These are phyloP conservation scores for Metschnikowia rubicola DNA, from an alignment of 805 yeast genomes.

Conservation along the genomic window DNA sequence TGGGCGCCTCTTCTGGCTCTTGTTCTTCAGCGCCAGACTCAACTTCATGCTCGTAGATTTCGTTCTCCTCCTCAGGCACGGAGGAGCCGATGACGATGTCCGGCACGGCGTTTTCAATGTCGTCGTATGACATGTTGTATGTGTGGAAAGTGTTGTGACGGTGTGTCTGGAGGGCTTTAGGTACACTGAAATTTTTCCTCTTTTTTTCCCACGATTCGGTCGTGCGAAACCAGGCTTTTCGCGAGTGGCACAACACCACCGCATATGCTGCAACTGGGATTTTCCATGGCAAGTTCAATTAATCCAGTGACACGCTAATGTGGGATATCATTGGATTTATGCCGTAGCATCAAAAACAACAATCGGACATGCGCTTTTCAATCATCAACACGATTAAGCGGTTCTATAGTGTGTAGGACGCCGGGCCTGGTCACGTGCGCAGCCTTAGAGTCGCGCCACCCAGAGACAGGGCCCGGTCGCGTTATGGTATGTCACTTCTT, in stretches of 20 bases:
- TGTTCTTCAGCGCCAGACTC: constrained; percentile 46
- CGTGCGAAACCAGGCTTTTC: constrained; percentile 3
- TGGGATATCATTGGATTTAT: too few relatives aligned
- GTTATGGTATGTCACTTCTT: too few relatives aligned
- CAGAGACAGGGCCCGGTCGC: too few relatives aligned
- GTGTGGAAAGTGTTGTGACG: constrained; percentile 9
- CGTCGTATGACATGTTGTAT: constrained; percentile 59
- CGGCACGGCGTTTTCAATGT: constrained; percentile 82
- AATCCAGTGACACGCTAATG: too few relatives aligned
- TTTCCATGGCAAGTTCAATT: too few relatives aligned
- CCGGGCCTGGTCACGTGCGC: too few relatives aligned
- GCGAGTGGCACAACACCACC: background rate
- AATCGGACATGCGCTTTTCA: too few relatives aligned
- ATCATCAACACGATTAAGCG: too few relatives aligned
- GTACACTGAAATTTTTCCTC: constrained; percentile 8
- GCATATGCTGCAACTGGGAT: too few relatives aligned
- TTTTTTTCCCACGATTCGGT: constrained; percentile 7
- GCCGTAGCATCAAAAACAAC: too few relatives aligned
- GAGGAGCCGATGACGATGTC: constrained; percentile 72
- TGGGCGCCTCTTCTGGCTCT: constrained; percentile 35
- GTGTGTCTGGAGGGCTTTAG: background rate
- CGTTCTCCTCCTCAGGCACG: constrained; percentile 36
- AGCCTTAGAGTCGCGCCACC: too few relatives aligned
- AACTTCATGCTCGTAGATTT: constrained; percentile 51
- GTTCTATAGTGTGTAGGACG: too few relatives aligned